Evolutionary conservation across 306 rosid genomes (phyloP).

Genomic region (Alnus glutinosa): DNA sequence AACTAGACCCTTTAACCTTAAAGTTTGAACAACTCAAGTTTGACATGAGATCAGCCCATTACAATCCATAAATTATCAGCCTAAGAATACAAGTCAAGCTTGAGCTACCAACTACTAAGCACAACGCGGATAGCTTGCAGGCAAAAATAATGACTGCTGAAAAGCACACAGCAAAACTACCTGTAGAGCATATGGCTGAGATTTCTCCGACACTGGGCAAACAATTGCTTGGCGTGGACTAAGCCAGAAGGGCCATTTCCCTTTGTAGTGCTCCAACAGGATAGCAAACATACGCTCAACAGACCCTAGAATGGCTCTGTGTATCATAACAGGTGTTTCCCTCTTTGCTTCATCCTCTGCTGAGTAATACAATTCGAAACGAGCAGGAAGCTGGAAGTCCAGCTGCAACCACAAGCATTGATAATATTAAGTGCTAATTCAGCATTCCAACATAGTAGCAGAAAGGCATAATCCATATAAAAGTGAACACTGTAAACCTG

Average conservation of each 20-base stretch:
- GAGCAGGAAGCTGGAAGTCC: constrained; percentile 93
- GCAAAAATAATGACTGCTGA: not conserved
- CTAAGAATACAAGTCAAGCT: not conserved
- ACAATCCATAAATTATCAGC: not conserved
- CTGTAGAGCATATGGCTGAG: constrained; percentile 73
- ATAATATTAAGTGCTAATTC: constrained; percentile 18
- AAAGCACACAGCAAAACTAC: constrained; percentile 35
- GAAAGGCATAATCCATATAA: constrained; percentile 1
- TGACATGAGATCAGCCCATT: not conserved
- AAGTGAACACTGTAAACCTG: constrained; percentile 54
- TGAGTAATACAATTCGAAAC: constrained; percentile 82
- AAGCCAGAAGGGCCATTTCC: constrained; percentile 99
- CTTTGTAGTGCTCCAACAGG: constrained; percentile 90
- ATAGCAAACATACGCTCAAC: constrained; percentile 96
- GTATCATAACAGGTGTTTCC: constrained; percentile 94
- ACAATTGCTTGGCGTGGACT: constrained; percentile 97
- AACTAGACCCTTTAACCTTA: not conserved
- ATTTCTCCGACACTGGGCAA: constrained; percentile 89
- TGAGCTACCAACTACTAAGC: not conserved
- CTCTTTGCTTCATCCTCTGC: constrained; percentile 95
- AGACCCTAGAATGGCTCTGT: constrained; percentile 89
- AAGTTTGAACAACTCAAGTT: not conserved
- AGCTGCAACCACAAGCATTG: constrained; percentile 59
- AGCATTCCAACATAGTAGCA: constrained; percentile 11
- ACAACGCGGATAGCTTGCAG: not conserved